phyloP scores from a whole-genome alignment of 805 yeast genomes.

The Candida maltosa region DNA sequence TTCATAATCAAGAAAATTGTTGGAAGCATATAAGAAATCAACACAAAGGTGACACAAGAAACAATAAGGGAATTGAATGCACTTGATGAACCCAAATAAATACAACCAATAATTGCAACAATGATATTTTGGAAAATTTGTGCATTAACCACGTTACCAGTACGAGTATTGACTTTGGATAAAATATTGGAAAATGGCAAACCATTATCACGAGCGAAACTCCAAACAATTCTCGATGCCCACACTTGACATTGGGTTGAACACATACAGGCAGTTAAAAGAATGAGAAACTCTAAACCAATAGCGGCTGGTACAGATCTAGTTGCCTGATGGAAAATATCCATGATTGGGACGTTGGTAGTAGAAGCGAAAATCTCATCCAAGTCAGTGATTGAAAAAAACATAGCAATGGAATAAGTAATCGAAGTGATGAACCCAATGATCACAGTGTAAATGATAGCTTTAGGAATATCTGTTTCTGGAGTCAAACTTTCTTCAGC shows the following conservation, averaged over 20 bases:
- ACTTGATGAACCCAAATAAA: constrained; percentile 62
- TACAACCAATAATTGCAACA: constrained; percentile 55
- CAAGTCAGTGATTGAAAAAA: constrained; percentile 55
- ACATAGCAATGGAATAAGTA: constrained; percentile 51
- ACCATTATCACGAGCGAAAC: constrained; percentile 65
- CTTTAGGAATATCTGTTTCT: constrained; percentile 55
- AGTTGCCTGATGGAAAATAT: constrained; percentile 59
- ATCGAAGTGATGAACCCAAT: constrained; percentile 65
- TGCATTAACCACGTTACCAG: constrained; percentile 59
- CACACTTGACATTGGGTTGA: constrained; percentile 62
- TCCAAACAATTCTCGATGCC: constrained; percentile 68
- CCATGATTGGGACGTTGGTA: constrained; percentile 63
- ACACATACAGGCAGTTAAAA: constrained; percentile 56
- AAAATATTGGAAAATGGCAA: constrained; percentile 52
- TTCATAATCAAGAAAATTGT: constrained; percentile 43
- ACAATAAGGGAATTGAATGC: constrained; percentile 66
- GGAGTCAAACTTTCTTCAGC: constrained; percentile 65
- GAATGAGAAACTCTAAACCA: constrained; percentile 45
- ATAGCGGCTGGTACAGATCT: constrained; percentile 52
- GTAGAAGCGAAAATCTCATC: constrained; percentile 44
- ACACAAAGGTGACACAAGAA: constrained; percentile 57
- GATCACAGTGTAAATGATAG: constrained; percentile 60
- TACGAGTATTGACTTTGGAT: constrained; percentile 42
- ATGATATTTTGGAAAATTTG: constrained; percentile 52
- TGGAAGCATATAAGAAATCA: constrained; percentile 59